Evolutionary conservation across 345 rosid genomes (phyloP).

Genomic region (Firmiana major): DNA sequence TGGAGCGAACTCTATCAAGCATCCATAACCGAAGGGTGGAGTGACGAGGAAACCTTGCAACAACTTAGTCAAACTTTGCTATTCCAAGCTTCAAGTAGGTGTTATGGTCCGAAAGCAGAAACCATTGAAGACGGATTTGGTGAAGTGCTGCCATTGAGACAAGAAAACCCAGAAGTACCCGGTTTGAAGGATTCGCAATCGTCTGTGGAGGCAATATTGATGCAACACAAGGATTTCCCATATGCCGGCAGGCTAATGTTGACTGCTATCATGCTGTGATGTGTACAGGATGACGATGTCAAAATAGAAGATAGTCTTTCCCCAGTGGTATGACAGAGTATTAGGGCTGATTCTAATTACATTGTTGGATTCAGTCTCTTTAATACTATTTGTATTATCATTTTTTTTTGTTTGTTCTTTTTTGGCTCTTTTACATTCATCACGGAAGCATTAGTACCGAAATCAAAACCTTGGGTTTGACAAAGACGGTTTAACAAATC

Average conservation of each 20-base stretch:
- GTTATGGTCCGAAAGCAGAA: constrained; percentile 67
- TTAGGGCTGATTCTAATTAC: neutral
- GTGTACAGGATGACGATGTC: constrained; percentile 38
- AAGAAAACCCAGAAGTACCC: constrained; percentile 35
- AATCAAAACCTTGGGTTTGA: neutral
- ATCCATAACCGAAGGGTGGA: constrained; percentile 68
- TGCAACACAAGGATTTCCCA: constrained; percentile 80
- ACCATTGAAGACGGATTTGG: constrained; percentile 61
- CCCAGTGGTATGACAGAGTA: constrained; percentile 28
- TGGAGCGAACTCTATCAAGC: constrained; percentile 75
- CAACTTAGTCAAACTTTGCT: constrained; percentile 59
- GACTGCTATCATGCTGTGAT: constrained; percentile 68
- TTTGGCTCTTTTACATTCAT: neutral
- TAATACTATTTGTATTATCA: neutral
- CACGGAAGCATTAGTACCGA: neutral
- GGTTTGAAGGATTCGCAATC: constrained; percentile 30
- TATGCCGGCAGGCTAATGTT: constrained; percentile 88
- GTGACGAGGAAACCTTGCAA: constrained; percentile 71
- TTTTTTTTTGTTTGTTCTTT: neutral
- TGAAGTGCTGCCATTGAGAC: constrained; percentile 63
- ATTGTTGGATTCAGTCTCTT: neutral
- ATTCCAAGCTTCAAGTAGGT: constrained; percentile 69
- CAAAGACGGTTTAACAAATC: no score
- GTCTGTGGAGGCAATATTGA: constrained; percentile 70
- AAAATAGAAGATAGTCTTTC: constrained; percentile 20